These are phyloP conservation scores for Crucibulum laeve DNA, from an alignment of 768 basidiomycete genomes.

Conservation along the genomic window DNA sequence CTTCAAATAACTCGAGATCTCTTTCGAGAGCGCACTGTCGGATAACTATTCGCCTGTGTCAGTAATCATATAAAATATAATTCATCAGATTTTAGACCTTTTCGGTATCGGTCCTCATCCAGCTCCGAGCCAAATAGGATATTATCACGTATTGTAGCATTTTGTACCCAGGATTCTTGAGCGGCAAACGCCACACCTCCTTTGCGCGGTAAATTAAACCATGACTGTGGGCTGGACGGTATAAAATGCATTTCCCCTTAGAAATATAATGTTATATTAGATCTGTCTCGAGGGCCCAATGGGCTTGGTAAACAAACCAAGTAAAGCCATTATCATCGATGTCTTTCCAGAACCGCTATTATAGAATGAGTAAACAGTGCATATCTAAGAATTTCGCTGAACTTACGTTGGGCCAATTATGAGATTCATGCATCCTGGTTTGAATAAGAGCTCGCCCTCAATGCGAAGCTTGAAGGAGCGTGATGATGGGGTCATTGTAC, in stretches of 20 bases:
- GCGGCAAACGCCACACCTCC: slow-evolving; percentile 76
- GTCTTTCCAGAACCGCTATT: slow-evolving; percentile 56
- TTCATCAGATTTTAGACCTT: slow-evolving; percentile 41
- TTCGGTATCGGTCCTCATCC: slow-evolving; percentile 74
- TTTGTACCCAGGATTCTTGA: slow-evolving; percentile 86
- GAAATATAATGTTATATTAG: neutral
- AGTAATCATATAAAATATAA: slow-evolving; percentile 26
- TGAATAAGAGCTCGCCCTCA: slow-evolving; percentile 53
- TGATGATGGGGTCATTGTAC: slow-evolving; percentile 34
- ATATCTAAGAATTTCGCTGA: too few species aligned
- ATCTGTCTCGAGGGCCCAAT: slow-evolving; percentile 28
- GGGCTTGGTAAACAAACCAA: slow-evolving; percentile 37
- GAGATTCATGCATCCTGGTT: slow-evolving; percentile 47
- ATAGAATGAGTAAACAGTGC: too few species aligned
- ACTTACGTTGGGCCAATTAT: slow-evolving; percentile 51
- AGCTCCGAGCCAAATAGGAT: slow-evolving; percentile 76
- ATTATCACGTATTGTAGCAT: slow-evolving; percentile 77
- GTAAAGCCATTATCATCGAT: slow-evolving; percentile 55
- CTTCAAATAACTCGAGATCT: slow-evolving; percentile 66
- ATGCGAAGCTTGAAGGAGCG: slow-evolving; percentile 49
- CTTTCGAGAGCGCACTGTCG: slow-evolving; percentile 68
- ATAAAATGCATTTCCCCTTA: slow-evolving; percentile 65
- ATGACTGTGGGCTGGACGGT: slow-evolving; percentile 46
- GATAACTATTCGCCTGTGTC: slow-evolving; percentile 35
- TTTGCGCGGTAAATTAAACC: slow-evolving; percentile 64